These are phyloP conservation scores for Erodium chrysanthum DNA, from an alignment of 441 rosid species.

Conservation along the genomic window DNA sequence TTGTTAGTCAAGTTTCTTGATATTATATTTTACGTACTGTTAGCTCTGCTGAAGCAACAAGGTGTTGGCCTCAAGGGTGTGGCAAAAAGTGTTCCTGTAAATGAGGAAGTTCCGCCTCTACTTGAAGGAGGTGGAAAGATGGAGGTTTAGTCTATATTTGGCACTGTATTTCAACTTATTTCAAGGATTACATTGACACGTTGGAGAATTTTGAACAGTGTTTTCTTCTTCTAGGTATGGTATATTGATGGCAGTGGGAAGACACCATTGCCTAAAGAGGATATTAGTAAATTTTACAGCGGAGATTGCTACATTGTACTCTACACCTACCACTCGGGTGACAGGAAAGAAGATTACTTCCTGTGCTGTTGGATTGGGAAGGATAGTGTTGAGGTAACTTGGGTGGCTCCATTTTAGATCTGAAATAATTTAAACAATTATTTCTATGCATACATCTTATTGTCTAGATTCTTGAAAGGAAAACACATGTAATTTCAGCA, in stretches of 20 bases:
- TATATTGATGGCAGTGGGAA: constrained; percentile 70
- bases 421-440: constrained; percentile 7
- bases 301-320: constrained; percentile 95
- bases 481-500: background rate
- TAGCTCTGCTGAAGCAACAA: constrained; percentile 98
- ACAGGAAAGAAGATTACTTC: constrained; percentile 87
- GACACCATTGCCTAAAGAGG: constrained; percentile 69
- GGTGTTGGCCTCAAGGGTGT: constrained; percentile 83
- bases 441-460: background rate
- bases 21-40: constrained; percentile 18
- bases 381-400: constrained; percentile 71
- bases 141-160: constrained; percentile 53
- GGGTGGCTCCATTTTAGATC: constrained; percentile 13
- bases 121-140: constrained; percentile 95
- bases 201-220: constrained; percentile 13
- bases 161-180: constrained; percentile 11
- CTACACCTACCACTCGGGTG: constrained; percentile 83
- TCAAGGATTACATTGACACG: background rate
- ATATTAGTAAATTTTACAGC: constrained; percentile 82
- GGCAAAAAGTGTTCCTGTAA: constrained; percentile 59
- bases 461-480: background rate
- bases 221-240: constrained; percentile 68
- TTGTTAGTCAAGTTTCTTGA: constrained; percentile 23
- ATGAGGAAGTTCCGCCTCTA: constrained; percentile 91
- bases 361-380: constrained; percentile 90